Evolutionary conservation across 768 basidiomycete species (phyloP).

Genomic region (Boletellus sp.): DNA sequence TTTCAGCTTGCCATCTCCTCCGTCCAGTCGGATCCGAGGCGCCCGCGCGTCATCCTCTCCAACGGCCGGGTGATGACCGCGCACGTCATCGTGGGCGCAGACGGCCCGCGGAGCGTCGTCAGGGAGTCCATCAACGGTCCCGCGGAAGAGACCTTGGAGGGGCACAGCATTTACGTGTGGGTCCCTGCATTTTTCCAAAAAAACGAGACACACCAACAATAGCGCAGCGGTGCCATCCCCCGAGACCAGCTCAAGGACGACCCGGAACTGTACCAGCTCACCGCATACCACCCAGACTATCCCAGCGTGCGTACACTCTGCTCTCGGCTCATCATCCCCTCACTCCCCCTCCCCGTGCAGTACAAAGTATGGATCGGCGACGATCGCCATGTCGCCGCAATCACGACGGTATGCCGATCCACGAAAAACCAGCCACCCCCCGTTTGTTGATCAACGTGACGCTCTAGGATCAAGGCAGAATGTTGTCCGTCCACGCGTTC

Average conservation of each 20-base stretch:
- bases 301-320: constrained; percentile 19
- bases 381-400: constrained; percentile 18
- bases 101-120: constrained; percentile 50
- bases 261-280: constrained; percentile 36
- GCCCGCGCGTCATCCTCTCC: constrained; percentile 33
- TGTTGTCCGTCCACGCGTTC: constrained; percentile 37
- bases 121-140: constrained; percentile 35
- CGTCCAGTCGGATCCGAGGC: constrained; percentile 30
- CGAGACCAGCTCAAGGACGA: constrained; percentile 42
- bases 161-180: constrained; percentile 46
- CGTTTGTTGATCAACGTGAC: background rate
- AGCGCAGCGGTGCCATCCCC: constrained; percentile 40
- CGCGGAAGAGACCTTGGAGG: constrained; percentile 24
- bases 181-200: constrained; percentile 14
- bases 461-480: constrained; percentile 34
- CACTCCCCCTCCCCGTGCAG: constrained; percentile 8
- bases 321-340: background rate
- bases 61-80: constrained; percentile 45
- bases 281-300: constrained; percentile 17
- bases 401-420: constrained; percentile 23
- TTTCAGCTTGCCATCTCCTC: constrained; percentile 39
- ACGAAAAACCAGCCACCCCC: background rate
- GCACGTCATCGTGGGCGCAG: constrained; percentile 61
- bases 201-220: background rate
- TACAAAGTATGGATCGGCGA: constrained; percentile 28